Evolutionary conservation across 192 early-diverging fungal genomes (phyloP).

Genomic region (Geranomyces variabilis): DNA sequence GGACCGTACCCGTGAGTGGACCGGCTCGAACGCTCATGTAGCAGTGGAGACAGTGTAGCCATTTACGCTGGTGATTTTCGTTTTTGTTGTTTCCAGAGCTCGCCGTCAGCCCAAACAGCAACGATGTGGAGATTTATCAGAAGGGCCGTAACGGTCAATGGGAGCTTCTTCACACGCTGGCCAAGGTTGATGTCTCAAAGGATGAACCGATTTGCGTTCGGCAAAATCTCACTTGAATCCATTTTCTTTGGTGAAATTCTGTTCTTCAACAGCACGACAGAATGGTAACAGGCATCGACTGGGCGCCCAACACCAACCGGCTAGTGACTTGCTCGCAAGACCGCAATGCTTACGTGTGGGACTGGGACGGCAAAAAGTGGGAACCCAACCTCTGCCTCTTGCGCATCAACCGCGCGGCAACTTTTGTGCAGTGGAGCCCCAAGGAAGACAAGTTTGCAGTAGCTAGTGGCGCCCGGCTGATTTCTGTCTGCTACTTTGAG

Average conservation of each 20-base stretch:
- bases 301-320: conserved; percentile 91
- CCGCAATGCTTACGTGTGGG: conserved; percentile 99
- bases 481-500: conserved; percentile 95
- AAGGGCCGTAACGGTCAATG: conserved; percentile 61
- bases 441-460: conserved; percentile 98
- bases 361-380: conserved; percentile 66
- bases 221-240: neutral
- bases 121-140: conserved; percentile 87
- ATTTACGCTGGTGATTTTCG: neutral
- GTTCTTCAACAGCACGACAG: conserved; percentile 78
- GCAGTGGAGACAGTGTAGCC: neutral
- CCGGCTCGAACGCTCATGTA: neutral
- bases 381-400: conserved; percentile 89
- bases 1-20: conserved; percentile 75
- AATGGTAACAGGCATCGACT: conserved; percentile 92
- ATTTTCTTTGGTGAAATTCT: neutral
- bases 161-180: conserved; percentile 69
- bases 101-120: conserved; percentile 86
- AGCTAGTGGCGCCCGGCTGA: conserved; percentile 86
- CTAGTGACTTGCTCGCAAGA: conserved; percentile 98
- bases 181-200: conserved; percentile 54
- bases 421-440: conserved; percentile 91
- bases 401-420: conserved; percentile 95
- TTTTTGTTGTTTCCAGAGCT: conserved; percentile 61
- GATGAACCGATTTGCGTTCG: too few relatives aligned